phyloP scores from a whole-genome alignment of 768 basidiomycete genomes.

The Amanita inopinata region DNA sequence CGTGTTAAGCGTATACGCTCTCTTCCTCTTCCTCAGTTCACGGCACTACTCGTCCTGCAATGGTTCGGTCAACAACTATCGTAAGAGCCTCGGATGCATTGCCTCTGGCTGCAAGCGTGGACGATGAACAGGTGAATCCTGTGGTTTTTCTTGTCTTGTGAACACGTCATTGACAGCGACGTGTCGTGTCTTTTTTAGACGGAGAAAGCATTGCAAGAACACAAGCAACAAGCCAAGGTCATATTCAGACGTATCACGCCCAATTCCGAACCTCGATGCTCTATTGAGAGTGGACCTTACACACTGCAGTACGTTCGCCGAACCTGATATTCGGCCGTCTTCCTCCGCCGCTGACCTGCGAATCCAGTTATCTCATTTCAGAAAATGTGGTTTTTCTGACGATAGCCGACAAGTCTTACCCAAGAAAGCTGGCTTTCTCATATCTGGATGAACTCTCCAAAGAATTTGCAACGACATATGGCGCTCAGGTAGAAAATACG shows the following conservation, averaged over 20 bases:
- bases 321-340: conserved; percentile 9
- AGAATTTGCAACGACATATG: conserved; percentile 90
- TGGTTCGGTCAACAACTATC: conserved; percentile 85
- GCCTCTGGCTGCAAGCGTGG: conserved; percentile 90
- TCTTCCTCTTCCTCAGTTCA: no score
- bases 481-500: conserved; percentile 82
- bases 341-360: conserved; percentile 2
- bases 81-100: conserved; percentile 81
- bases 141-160: background rate
- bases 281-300: conserved; percentile 91
- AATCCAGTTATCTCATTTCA: conserved; percentile 79
- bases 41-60: conserved; percentile 20
- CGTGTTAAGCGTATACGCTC: no score
- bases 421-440: conserved; percentile 93
- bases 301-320: conserved; percentile 77
- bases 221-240: conserved; percentile 97
- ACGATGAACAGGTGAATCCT: conserved; percentile 81
- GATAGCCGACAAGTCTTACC: conserved; percentile 95
- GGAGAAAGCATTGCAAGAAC: conserved; percentile 88
- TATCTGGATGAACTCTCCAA: conserved; percentile 96
- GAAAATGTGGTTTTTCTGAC: conserved; percentile 93
- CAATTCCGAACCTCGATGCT: conserved; percentile 92
- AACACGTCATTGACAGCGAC: conserved; percentile 17
- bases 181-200: conserved; percentile 45
- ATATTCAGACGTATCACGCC: conserved; percentile 91